Evolutionary conservation across 192 early-diverging fungal genomes (phyloP).

Genomic region (Spizellomyces punctatus): DNA sequence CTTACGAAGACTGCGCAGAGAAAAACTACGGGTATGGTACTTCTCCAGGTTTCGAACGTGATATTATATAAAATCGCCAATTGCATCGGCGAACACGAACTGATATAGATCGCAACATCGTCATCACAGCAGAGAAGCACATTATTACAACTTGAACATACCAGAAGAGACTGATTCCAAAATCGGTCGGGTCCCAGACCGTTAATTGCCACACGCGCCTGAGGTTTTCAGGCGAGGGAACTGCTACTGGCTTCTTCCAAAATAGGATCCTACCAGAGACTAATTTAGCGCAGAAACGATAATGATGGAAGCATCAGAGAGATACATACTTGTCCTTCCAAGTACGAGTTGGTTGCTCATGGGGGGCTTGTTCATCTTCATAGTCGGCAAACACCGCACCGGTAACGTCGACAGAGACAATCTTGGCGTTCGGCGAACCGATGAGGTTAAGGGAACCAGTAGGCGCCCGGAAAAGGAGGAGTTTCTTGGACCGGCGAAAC

Average conservation of each 20-base stretch:
- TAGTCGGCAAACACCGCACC: conserved; percentile 9
- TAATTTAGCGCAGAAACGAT: too few species aligned
- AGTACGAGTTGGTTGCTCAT: too few species aligned
- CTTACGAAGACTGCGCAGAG: conserved; percentile 12
- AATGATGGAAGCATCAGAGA: not conserved
- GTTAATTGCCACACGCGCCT: conserved; percentile 22
- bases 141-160: conserved; percentile 8
- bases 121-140: not conserved
- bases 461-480: conserved; percentile 24
- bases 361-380: not conserved
- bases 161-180: conserved; percentile 19
- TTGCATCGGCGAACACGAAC: conserved; percentile 25
- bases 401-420: conserved; percentile 21
- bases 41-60: conserved; percentile 6
- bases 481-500: conserved; percentile 23
- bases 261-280: too few species aligned
- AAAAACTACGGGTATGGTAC: conserved; percentile 3
- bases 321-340: too few species aligned
- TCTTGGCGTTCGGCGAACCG: conserved; percentile 21
- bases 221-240: not conserved
- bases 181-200: conserved; percentile 24
- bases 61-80: conserved; percentile 19
- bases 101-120: not conserved
- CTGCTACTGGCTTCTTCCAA: too few species aligned
- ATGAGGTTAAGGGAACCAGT: too few species aligned